Evolutionary conservation across 2,329 filamentous ascomycete genomes (phyloP).

Genomic region (Coleophoma crateriformis): DNA sequence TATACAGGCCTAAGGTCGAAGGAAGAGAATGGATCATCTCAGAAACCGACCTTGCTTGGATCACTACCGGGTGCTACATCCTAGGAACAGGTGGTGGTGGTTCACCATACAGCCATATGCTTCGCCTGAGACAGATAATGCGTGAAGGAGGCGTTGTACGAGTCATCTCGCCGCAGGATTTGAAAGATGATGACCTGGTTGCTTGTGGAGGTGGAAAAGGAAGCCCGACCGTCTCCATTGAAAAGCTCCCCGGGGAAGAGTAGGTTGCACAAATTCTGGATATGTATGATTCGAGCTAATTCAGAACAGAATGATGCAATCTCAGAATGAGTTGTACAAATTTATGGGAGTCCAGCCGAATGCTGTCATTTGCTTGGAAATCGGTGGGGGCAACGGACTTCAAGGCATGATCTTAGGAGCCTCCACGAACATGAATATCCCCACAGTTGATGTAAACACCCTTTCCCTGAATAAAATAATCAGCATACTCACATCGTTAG

Average conservation of each 20-base stretch:
- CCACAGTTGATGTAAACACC: conserved; percentile 35
- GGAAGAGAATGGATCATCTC: conserved; percentile 48
- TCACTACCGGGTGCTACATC: conserved; percentile 52
- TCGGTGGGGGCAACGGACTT: conserved; percentile 59
- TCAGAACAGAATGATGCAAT: conserved; percentile 32
- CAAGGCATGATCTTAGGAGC: conserved; percentile 52
- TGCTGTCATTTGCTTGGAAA: conserved; percentile 55
- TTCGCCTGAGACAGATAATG: conserved; percentile 45
- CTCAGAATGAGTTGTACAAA: conserved; percentile 47
- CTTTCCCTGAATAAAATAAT: too few species aligned
- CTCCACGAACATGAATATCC: conserved; percentile 43
- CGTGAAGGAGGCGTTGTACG: conserved; percentile 42
- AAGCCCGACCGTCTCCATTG: conserved; percentile 54
- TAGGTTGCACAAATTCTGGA: not conserved
- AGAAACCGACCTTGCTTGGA: conserved; percentile 49
- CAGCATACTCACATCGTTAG: too few species aligned
- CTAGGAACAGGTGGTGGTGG: conserved; percentile 56
- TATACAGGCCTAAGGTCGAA: conserved; percentile 41
- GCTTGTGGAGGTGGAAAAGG: conserved; percentile 53
- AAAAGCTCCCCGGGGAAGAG: conserved; percentile 54
- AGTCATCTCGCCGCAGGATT: conserved; percentile 44
- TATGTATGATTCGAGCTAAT: not conserved
- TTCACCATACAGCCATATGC: conserved; percentile 44
- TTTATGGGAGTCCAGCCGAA: conserved; percentile 40
- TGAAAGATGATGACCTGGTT: conserved; percentile 44